Evolutionary conservation across 257 asterid genomes (phyloP), one percentile per base, ranked within the genome.

Genomic region (Solanum microdontum): DNA sequence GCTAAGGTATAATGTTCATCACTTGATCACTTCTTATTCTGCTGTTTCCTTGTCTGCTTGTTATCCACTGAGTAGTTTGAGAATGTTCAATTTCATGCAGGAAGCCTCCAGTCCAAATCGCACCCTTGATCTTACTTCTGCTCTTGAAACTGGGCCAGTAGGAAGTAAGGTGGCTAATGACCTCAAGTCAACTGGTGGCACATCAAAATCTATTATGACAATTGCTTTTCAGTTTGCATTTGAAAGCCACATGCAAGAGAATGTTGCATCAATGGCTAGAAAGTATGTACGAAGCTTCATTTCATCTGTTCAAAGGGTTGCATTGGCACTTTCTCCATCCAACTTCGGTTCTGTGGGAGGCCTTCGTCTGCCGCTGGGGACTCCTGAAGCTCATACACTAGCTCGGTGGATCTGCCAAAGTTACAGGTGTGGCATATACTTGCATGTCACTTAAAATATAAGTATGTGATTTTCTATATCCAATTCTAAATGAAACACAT

Each of bases 171-270:
- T 92, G n/a, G 86, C 89, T 4, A 92, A 85, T n/a, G 94, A 93
- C 62, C 87, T 85, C 55, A 86, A 94, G 83, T 85, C 60, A 30
- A 85, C 85, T 11, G 88, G 85, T 77, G 92, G 94, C 30, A 17
- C 92, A 23, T 86, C 96, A 21, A 92, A 98, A 91, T 95, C 98
- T 36, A 94, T 95, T 37, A 92, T 95, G 96, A 93, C 98, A 82
- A 93, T 95, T 23, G 98, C 98, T 6, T 95, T 95, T 86, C 94
- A 95, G 75, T 95, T 95, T 88, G 97, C 95, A 32, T 95, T 94
- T 82, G 98, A 94, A 90, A 93, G 94, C 89, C 98, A 94, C 93
- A 93, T 93, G 98, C 96, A 95, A 91, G 98, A 94, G 7, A 93
- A 87, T 5, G 95, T 95, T 45, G 98, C 98, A 12, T 91, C 95